These are phyloP conservation scores for California macrophylla DNA, from an alignment of 441 rosid genomes.

Conservation along the genomic window DNA sequence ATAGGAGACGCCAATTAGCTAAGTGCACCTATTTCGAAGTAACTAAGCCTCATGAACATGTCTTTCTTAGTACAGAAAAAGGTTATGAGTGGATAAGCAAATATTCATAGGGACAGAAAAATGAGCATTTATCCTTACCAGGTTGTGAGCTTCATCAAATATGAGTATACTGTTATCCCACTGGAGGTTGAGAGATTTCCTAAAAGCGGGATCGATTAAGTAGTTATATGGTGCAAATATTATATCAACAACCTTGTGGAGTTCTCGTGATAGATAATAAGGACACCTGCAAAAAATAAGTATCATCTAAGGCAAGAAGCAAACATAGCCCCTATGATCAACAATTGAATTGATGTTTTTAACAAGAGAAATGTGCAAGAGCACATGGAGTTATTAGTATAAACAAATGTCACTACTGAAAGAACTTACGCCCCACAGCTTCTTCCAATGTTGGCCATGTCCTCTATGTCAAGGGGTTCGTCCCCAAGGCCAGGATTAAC, in stretches of 20 bases:
- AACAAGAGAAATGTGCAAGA: neutral
- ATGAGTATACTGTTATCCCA: constrained; percentile 68
- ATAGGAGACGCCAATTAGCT: neutral
- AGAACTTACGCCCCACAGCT: constrained; percentile 66
- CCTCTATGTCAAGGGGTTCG: constrained; percentile 92
- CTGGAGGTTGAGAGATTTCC: constrained; percentile 50
- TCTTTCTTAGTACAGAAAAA: neutral
- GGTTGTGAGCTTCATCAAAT: constrained; percentile 97
- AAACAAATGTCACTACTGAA: constrained; percentile 13
- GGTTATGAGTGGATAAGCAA: constrained; percentile 6
- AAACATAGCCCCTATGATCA: constrained; percentile 11
- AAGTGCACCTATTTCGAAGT: neutral
- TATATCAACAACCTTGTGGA: constrained; percentile 80
- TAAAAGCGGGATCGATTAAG: constrained; percentile 58
- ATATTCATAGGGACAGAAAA: constrained; percentile 10
- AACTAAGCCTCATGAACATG: neutral
- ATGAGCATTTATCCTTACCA: constrained; percentile 43
- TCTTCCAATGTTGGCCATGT: constrained; percentile 72
- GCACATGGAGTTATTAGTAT: neutral
- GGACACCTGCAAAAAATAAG: constrained; percentile 62
- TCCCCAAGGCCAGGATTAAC: constrained; percentile 68
- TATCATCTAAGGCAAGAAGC: constrained; percentile 15
- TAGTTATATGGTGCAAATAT: constrained; percentile 88
- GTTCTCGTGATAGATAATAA: constrained; percentile 70
- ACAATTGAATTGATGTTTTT: constrained; percentile 11